Evolutionary conservation across 352 stramenopile genomes (phyloP).

Genomic region (Phytophthora chlamydospora): DNA sequence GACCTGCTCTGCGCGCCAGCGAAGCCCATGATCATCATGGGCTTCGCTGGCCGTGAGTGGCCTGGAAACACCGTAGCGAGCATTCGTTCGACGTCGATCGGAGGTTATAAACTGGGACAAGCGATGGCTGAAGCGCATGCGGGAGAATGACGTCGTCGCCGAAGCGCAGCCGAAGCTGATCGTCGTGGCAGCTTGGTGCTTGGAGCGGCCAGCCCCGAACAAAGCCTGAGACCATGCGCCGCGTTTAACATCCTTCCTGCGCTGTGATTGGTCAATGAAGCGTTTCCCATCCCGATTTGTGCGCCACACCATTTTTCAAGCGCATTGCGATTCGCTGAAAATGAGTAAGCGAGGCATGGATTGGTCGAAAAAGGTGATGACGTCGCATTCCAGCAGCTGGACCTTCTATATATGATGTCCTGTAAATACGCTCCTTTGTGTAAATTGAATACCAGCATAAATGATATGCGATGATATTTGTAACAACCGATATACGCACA

Average conservation of each 20-base stretch:
- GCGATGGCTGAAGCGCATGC: conserved; percentile 11
- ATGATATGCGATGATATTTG: too few relatives aligned
- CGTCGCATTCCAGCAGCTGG: background rate
- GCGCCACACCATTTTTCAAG: conserved; percentile 18
- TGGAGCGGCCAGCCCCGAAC: conserved; percentile 3
- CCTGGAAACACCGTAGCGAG: background rate
- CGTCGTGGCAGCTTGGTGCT: conserved; percentile 17
- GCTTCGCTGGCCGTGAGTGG: background rate
- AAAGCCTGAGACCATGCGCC: background rate
- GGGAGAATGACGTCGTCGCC: conserved; percentile 10
- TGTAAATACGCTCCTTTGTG: too few relatives aligned
- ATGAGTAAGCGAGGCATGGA: background rate
- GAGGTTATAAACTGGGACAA: conserved; percentile 18
- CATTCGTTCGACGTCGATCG: conserved; percentile 23
- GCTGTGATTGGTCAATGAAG: conserved; percentile 7
- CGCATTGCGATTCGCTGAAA: conserved; percentile 14
- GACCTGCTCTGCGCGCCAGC: too few relatives aligned
- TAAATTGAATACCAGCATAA: too few relatives aligned
- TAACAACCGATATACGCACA: too few relatives aligned
- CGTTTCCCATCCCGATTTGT: conserved; percentile 2
- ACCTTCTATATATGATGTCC: too few relatives aligned
- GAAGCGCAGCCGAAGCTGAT: conserved; percentile 14
- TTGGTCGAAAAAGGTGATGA: conserved; percentile 18
- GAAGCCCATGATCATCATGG: too few relatives aligned
- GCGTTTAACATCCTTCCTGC: conserved; percentile 29